Evolutionary conservation across 1,284 basidiomycete genomes (phyloP).

Genomic region (Pyrrhoderma lamaoense): DNA sequence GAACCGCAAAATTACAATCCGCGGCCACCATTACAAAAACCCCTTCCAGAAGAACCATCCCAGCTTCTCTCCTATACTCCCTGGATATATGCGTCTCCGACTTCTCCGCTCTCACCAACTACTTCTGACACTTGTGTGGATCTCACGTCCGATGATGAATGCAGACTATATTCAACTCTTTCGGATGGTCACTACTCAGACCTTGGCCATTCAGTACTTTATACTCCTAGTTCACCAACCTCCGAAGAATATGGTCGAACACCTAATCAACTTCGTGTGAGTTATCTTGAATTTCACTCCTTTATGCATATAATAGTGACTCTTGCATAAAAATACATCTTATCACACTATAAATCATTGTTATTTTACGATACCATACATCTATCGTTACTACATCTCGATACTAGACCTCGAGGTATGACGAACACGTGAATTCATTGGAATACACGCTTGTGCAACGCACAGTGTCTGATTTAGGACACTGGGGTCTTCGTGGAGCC

Average conservation of each 20-base stretch:
- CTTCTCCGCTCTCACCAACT: constrained; percentile 8
- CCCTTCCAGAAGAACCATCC: constrained; percentile 2
- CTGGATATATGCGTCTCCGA: constrained; percentile 7
- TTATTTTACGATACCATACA: background rate
- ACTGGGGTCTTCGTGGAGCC: constrained; percentile 1
- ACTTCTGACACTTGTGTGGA: constrained; percentile 7
- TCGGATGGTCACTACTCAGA: background rate
- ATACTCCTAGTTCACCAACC: background rate
- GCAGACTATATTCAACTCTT: too few relatives aligned
- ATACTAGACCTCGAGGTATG: constrained; percentile 7
- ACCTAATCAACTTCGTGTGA: background rate
- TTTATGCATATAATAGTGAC: background rate
- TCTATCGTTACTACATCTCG: constrained; percentile 4
- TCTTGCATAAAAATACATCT: too few relatives aligned
- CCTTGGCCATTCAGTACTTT: background rate
- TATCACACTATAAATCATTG: too few relatives aligned
- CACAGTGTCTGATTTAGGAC: constrained; percentile 12
- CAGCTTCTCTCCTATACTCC: background rate
- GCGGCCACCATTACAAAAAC: background rate
- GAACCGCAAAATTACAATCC: too few relatives aligned
- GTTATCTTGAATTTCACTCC: too few relatives aligned
- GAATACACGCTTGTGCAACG: constrained; percentile 11
- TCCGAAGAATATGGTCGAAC: background rate
- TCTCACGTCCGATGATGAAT: background rate
- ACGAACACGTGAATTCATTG: constrained; percentile 8